Percentiles rank a stretch among this genome's conserved stretches.
Conservation (phyloP, 176 grass and related monocot genomes). For the Dactylis glomerata region DNA sequence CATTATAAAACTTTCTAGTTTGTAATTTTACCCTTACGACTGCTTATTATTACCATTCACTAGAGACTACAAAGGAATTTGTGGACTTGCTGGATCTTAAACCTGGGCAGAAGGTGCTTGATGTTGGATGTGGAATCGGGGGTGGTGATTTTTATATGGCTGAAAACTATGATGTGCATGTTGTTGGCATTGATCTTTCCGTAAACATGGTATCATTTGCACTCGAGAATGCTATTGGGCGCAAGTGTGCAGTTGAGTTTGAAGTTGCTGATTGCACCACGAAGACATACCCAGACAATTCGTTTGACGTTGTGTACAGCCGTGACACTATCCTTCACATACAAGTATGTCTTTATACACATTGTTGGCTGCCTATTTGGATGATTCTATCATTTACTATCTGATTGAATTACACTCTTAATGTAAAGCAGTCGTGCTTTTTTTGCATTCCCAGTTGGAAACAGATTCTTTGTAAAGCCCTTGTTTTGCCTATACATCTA, state of each 20-base stretch:
- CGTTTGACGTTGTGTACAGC: conserved; percentile 90
- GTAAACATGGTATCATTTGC: conserved; percentile 98
- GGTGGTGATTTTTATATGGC: conserved; percentile 99
- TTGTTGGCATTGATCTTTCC: conserved; percentile 94
- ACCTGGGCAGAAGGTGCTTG: conserved; percentile 87
- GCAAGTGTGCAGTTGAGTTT: conserved; percentile 84
- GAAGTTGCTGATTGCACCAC: conserved; percentile 97
- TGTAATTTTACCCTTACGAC: background rate
- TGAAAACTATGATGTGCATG: conserved; percentile 84
- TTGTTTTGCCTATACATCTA: background rate
- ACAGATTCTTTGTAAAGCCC: background rate
- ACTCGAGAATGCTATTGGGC: conserved; percentile 82
- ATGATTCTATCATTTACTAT: background rate
- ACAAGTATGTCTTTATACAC: conserved; percentile 46
- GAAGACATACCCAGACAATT: conserved; percentile 66
- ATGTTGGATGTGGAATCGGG: conserved; percentile 95
- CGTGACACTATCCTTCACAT: conserved; percentile 97
- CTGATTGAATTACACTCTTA: background rate
- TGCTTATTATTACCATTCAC: conserved; percentile 1
- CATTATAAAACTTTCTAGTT: conserved; percentile 20
- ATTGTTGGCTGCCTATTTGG: background rate
- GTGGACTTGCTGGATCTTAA: conserved; percentile 78
- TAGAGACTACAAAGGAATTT: conserved; percentile 96
- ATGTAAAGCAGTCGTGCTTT: background rate
- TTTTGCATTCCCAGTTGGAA: background rate